These are phyloP conservation scores for Arthrocladium fulminans DNA, from an alignment of 2,329 filamentous ascomycete genomes.

Conservation along the genomic window DNA sequence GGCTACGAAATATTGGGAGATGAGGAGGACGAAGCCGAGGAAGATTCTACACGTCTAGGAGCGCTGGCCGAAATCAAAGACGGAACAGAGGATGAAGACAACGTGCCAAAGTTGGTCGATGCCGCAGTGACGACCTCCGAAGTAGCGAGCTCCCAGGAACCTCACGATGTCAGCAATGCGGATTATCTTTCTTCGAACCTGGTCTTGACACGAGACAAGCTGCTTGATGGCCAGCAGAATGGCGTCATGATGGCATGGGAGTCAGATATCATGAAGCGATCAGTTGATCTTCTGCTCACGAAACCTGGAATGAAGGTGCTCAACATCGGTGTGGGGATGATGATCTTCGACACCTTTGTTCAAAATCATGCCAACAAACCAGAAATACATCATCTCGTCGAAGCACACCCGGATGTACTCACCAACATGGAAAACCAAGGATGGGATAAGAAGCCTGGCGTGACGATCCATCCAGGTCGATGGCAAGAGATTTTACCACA, in stretches of 20 bases:
- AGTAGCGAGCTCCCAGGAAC: background rate
- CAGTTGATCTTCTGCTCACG: slow-evolving; percentile 59
- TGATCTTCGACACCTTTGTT: slow-evolving; percentile 73
- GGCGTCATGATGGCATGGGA: slow-evolving; percentile 96
- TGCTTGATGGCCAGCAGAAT: slow-evolving; percentile 63
- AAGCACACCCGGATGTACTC: slow-evolving; percentile 72
- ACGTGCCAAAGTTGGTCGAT: slow-evolving; percentile 15
- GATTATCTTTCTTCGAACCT: slow-evolving; percentile 58
- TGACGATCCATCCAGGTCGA: slow-evolving; percentile 56
- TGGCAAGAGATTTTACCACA: slow-evolving; percentile 74
- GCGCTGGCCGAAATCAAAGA: slow-evolving; percentile 26
- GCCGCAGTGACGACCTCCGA: slow-evolving; percentile 23
- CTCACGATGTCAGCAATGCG: slow-evolving; percentile 14
- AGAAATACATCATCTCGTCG: slow-evolving; percentile 69
- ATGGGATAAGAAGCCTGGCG: slow-evolving; percentile 55
- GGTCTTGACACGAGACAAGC: slow-evolving; percentile 55
- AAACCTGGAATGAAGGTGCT: slow-evolving; percentile 59
- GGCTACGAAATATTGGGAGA: slow-evolving; percentile 64
- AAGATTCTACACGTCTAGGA: slow-evolving; percentile 21
- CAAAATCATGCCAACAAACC: slow-evolving; percentile 51
- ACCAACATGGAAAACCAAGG: slow-evolving; percentile 57
- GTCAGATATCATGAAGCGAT: slow-evolving; percentile 71
- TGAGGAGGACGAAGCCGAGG: slow-evolving; percentile 22
- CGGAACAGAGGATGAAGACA: slow-evolving; percentile 30
- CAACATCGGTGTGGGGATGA: slow-evolving; percentile 87